These are phyloP conservation scores for Cochlearia excelsa DNA, from an alignment of 345 rosid genomes.

Conservation along the genomic window DNA sequence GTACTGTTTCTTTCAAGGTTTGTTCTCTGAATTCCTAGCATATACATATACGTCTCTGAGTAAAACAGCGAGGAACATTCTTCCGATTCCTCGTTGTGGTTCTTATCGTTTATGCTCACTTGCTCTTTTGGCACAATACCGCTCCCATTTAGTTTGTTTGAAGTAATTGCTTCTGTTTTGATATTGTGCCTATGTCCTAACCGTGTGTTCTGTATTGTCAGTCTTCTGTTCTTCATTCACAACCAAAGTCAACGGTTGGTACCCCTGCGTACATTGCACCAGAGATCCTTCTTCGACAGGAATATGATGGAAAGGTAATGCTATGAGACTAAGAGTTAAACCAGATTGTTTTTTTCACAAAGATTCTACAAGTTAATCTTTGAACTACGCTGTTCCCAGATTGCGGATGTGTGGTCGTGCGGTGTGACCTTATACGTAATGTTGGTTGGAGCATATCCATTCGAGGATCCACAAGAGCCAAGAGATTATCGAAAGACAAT, in stretches of 20 bases:
- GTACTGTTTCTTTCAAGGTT: conserved; percentile 41
- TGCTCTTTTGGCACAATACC: background rate
- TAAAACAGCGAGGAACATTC: background rate
- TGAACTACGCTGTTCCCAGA: conserved; percentile 42
- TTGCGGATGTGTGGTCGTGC: conserved; percentile 98
- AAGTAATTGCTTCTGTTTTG: background rate
- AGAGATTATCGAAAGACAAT: conserved; percentile 80
- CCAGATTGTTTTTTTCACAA: background rate
- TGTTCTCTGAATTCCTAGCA: conserved; percentile 19
- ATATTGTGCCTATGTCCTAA: background rate
- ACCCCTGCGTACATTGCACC: conserved; percentile 99
- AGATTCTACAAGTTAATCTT: background rate
- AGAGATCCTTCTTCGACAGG: conserved; percentile 73
- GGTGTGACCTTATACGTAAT: conserved; percentile 90
- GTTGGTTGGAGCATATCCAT: conserved; percentile 97
- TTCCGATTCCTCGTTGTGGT: conserved; percentile 1
- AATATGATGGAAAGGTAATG: conserved; percentile 91
- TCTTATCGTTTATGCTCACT: conserved; percentile 6
- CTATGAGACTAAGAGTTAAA: conserved; percentile 3
- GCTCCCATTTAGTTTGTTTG: background rate
- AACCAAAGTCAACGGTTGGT: conserved; percentile 94
- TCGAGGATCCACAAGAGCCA: conserved; percentile 92
- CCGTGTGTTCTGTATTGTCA: conserved; percentile 25
- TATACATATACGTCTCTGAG: background rate
- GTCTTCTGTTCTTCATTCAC: conserved; percentile 95